Conservation (phyloP, 345 rosid species). For the Alliaria petiolata region DNA sequence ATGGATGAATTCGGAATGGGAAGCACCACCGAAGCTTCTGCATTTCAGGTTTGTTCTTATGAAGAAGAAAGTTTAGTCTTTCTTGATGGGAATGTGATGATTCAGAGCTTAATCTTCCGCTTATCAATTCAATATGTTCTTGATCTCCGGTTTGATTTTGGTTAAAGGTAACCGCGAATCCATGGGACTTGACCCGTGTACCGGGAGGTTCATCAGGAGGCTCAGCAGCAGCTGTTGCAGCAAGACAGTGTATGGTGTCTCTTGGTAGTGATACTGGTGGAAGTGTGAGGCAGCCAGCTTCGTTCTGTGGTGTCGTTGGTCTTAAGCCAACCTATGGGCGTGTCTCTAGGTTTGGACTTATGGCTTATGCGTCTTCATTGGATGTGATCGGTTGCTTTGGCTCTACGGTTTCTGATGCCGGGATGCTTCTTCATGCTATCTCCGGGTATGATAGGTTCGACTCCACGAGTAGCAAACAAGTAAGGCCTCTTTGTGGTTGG, state of each 20-base stretch:
- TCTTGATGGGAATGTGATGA: not conserved
- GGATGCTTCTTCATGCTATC: constrained; percentile 75
- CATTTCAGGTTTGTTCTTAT: constrained; percentile 56
- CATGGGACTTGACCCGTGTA: constrained; percentile 88
- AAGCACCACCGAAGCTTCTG: constrained; percentile 82
- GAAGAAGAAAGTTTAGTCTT: not conserved
- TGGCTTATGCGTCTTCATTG: constrained; percentile 91
- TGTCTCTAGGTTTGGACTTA: constrained; percentile 90
- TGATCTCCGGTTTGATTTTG: constrained; percentile 30
- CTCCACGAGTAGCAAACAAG: constrained; percentile 80
- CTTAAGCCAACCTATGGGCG: constrained; percentile 94
- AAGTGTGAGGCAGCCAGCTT: constrained; percentile 95
- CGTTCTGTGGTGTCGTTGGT: constrained; percentile 94
- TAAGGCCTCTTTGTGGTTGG: constrained; percentile 28
- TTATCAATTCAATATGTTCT: constrained; percentile 27
- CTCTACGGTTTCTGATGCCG: constrained; percentile 81
- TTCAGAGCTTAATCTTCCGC: not conserved
- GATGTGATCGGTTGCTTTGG: constrained; percentile 93
- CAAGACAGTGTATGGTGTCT: constrained; percentile 82
- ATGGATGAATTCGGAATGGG: constrained; percentile 97
- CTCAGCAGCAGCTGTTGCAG: constrained; percentile 93
- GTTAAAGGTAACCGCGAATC: constrained; percentile 75
- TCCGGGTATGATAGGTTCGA: constrained; percentile 82
- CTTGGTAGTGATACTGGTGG: constrained; percentile 99
- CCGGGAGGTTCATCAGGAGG: constrained; percentile 98